A percentile compares a stretch with the other conserved stretches of the same genome.
Conservation (phyloP, 2,329 filamentous ascomycete species). For the Saccharata proteae region DNA sequence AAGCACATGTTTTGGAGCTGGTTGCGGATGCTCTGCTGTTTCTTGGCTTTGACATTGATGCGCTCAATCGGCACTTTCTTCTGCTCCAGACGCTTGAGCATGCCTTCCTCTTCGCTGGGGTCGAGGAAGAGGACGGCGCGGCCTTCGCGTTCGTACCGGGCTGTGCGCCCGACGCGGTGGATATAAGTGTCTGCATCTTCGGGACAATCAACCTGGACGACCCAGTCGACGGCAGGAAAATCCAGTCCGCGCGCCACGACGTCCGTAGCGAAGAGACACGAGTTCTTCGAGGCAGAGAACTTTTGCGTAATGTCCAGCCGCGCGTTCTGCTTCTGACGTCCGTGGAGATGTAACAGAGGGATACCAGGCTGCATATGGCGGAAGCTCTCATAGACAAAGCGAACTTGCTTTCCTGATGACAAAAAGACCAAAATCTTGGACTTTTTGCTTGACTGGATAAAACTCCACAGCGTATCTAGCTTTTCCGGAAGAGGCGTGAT, state of each 20-base stretch:
- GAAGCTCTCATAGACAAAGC: conserved; percentile 90
- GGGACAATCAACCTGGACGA: conserved; percentile 95
- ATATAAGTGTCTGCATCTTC: conserved; percentile 98
- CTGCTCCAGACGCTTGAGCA: conserved; percentile 70
- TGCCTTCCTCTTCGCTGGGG: conserved; percentile 83
- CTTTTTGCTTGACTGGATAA: conserved; percentile 82
- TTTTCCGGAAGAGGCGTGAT: conserved; percentile 78
- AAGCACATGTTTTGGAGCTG: conserved; percentile 93
- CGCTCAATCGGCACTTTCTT: conserved; percentile 83
- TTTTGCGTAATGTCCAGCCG: conserved; percentile 76
- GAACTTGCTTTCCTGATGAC: conserved; percentile 89
- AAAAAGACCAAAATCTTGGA: conserved; percentile 92
- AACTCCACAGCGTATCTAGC: conserved; percentile 82
- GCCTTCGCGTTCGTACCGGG: conserved; percentile 81
- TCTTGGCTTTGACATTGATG: conserved; percentile 79
- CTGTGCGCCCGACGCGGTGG: conserved; percentile 86
- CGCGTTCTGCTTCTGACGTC: conserved; percentile 82
- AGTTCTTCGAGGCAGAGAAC: conserved; percentile 68
- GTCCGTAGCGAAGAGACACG: conserved; percentile 90
- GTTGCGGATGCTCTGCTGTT: conserved; percentile 73
- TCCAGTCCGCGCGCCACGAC: conserved; percentile 89
- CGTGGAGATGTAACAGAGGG: conserved; percentile 81
- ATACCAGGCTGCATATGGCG: conserved; percentile 90
- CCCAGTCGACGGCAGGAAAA: conserved; percentile 95
- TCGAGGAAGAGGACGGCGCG: conserved; percentile 84